Base-by-base conservation (phyloP, 768 basidiomycete species). In the Amanita jacksonii region DNA sequence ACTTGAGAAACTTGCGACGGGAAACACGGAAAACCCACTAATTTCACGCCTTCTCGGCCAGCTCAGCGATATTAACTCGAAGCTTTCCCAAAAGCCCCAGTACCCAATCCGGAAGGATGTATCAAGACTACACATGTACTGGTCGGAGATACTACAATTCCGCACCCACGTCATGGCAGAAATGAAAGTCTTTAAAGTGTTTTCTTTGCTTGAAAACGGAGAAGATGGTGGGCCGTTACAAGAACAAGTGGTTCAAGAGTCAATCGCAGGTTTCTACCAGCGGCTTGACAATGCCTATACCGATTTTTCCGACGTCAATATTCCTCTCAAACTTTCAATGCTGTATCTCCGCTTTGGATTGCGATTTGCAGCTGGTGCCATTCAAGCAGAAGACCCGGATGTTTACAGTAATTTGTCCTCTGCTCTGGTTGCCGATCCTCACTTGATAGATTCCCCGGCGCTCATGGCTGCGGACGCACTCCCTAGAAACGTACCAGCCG, bases 61-160 rank as follows among this genome's bases (percentile, higher is more conserved):
- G 10, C 55, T 70, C 24, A 52, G 57, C 24, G 53, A 57, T 3
- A 55, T 66, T 19, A 51, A 52, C 3, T 51, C 52, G n/a, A 53
- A 62, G 20, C 53, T 67, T 34, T 27, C 48, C 20, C 38, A 43
- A 45, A 13, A 60, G 30, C 50, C 66, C 7, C 44, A 52, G 12
- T 39, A 66, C 42, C 63, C 68, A 8, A 41, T 51, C 24, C 61
- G 72, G 40, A 53, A 64, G 20, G 67, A 76, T 48, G 52, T 76
- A 28, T 50, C 66, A n/a, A 70, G 65, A 5, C 59, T 87, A 8
- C 73, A 75, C 33, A 63, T 69, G 44, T 86, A 79, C 57, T 88
- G 85, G 85, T 66, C 73, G 3, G 85, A 88, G 55, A 78, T 94
- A 8, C 63, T 68, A 1, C 80, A 88, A 45, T 94, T 97, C 67